phyloP scores from a whole-genome alignment of 352 stramenopile species.

The Pythium phragmiticola region DNA sequence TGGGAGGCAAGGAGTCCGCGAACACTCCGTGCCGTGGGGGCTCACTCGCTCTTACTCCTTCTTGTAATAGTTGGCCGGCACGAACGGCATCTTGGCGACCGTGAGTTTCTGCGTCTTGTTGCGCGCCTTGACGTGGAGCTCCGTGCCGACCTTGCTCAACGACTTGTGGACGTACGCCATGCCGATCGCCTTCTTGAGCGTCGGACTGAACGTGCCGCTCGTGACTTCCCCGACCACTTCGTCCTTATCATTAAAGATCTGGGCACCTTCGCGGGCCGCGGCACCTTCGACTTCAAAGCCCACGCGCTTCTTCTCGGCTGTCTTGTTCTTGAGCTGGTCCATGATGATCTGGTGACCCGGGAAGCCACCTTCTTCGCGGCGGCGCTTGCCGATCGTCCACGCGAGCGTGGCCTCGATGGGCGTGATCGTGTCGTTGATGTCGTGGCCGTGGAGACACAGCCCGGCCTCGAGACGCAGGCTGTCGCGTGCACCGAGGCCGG shows the following conservation, averaged over 20 bases:
- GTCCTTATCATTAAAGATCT: slow-evolving; percentile 90
- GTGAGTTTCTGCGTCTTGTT: slow-evolving; percentile 93
- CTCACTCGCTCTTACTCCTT: slow-evolving; percentile 40
- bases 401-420: slow-evolving; percentile 93
- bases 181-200: slow-evolving; percentile 95
- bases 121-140: slow-evolving; percentile 94
- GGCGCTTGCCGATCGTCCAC: slow-evolving; percentile 92
- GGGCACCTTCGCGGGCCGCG: slow-evolving; percentile 89
- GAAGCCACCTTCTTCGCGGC: slow-evolving; percentile 90
- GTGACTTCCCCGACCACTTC: slow-evolving; percentile 93
- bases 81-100: slow-evolving; percentile 99
- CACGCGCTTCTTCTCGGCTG: slow-evolving; percentile 91
- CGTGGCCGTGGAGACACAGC: slow-evolving; percentile 98
- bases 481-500: slow-evolving; percentile 95
- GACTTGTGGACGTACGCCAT: slow-evolving; percentile 98
- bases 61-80: slow-evolving; percentile 96
- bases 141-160: slow-evolving; percentile 90
- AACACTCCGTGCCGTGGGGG: neutral
- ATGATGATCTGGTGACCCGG: slow-evolving; percentile 95
- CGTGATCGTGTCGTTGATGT: slow-evolving; percentile 95
- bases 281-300: slow-evolving; percentile 96
- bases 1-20: too few relatives aligned
- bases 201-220: slow-evolving; percentile 96
- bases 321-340: slow-evolving; percentile 94
- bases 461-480: slow-evolving; percentile 97